A percentile compares a stretch with the other conserved stretches of the same genome.
Conservation (phyloP, 768 basidiomycete genomes). For the Boletus huronensis region DNA sequence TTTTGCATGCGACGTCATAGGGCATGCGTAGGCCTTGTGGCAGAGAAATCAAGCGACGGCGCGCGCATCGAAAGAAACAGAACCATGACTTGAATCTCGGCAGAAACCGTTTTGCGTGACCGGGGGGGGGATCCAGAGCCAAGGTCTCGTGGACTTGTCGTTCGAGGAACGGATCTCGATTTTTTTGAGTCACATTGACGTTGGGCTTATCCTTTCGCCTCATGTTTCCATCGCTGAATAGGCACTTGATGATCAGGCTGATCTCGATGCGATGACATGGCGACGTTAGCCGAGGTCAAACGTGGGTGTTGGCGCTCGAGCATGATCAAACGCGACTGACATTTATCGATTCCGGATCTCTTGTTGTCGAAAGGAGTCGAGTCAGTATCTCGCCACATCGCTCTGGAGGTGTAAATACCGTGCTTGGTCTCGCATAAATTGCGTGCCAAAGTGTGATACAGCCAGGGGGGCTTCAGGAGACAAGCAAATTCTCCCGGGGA, state of each 20-base stretch:
- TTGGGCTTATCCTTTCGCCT: slow-evolving; percentile 10
- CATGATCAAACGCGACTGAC: background rate
- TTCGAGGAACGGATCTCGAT: background rate
- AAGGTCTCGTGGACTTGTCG: background rate
- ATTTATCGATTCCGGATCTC: background rate
- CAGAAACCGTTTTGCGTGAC: background rate
- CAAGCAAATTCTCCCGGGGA: background rate
- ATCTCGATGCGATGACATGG: slow-evolving; percentile 1
- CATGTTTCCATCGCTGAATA: slow-evolving; percentile 13
- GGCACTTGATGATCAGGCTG: background rate
- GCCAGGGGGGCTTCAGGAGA: background rate
- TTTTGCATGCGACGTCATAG: slow-evolving; percentile 18
- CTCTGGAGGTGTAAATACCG: background rate
- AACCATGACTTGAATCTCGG: background rate
- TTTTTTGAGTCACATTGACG: background rate
- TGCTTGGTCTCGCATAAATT: background rate
- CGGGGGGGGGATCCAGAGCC: background rate
- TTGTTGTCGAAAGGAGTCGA: slow-evolving; percentile 3
- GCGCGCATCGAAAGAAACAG: background rate
- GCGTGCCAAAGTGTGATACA: background rate
- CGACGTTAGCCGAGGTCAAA: background rate
- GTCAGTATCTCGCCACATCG: slow-evolving; percentile 4
- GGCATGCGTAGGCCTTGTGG: slow-evolving; percentile 22
- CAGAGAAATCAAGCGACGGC: slow-evolving; percentile 4
- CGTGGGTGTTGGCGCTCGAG: background rate